Evolutionary conservation across 2,329 filamentous ascomycete genomes (phyloP).

Genomic region (Thielaviopsis cerberus): DNA sequence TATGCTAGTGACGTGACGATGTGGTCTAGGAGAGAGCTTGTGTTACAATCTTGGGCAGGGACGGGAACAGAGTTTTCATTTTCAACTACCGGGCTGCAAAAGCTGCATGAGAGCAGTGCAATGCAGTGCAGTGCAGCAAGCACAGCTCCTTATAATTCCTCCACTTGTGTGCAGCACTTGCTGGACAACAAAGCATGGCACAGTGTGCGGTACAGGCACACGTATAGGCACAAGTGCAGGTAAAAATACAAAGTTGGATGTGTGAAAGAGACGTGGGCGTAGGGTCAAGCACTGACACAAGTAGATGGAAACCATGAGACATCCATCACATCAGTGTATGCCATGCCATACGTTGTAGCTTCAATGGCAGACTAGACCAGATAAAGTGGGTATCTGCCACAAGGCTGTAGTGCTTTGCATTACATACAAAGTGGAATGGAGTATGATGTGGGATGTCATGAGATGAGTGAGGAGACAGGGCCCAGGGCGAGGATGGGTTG

Average conservation of each 20-base stretch:
- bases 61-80: slow-evolving; percentile 1
- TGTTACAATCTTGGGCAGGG: not conserved
- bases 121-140: not conserved
- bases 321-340: not conserved
- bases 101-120: not conserved
- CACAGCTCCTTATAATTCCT: not conserved
- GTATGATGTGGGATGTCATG: not conserved
- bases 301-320: not conserved
- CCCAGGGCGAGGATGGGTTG: not conserved
- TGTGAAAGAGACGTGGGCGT: not conserved
- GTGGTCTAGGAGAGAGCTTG: not conserved
- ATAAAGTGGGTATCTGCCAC: not conserved
- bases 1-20: not conserved
- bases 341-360: not conserved
- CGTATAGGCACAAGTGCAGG: not conserved
- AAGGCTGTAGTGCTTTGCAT: not conserved
- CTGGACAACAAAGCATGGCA: not conserved
- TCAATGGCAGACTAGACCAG: not conserved
- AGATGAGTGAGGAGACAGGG: not conserved
- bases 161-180: not conserved
- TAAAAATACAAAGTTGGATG: not conserved
- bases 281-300: not conserved
- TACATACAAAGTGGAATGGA: not conserved
- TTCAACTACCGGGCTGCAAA: slow-evolving; percentile 4
- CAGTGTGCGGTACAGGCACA: not conserved